phyloP scores from a whole-genome alignment of 1,284 basidiomycete genomes.

The Microbotryum scabiosae region DNA sequence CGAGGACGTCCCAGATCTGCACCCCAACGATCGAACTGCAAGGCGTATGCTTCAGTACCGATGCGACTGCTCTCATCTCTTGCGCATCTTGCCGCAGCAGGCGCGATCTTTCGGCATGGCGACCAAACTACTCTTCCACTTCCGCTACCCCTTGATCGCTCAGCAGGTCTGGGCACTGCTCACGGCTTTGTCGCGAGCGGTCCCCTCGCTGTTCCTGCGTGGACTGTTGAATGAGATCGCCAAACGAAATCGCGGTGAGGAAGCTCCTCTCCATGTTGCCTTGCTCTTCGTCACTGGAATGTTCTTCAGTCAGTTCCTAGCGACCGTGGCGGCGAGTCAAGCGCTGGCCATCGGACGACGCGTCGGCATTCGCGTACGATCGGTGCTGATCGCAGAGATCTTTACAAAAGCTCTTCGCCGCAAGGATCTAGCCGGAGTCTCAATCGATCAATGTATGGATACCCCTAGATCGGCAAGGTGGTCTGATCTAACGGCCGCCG shows the following conservation, averaged over 20 bases:
- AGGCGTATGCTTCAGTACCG: too few species aligned
- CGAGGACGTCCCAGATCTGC: too few species aligned
- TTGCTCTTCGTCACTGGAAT: constrained; percentile 47
- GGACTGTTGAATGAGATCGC: constrained; percentile 45
- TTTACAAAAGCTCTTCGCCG: constrained; percentile 49
- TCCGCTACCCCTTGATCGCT: constrained; percentile 35
- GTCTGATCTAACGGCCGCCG: too few species aligned
- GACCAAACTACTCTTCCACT: constrained; percentile 40
- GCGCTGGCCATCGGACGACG: constrained; percentile 46
- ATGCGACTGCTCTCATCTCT: too few species aligned
- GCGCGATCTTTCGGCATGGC: constrained; percentile 35
- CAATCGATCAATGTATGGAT: neutral
- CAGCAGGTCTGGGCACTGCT: constrained; percentile 43
- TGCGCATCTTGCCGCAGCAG: too few species aligned
- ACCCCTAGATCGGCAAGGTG: too few species aligned
- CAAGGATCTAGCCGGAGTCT: constrained; percentile 42
- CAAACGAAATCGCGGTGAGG: constrained; percentile 35
- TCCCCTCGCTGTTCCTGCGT: constrained; percentile 47
- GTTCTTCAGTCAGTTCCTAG: constrained; percentile 44
- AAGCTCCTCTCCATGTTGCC: constrained; percentile 45
- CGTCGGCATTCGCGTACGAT: constrained; percentile 42
- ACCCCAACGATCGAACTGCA: too few species aligned
- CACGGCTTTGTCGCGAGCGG: constrained; percentile 36
- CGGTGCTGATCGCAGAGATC: constrained; percentile 48
- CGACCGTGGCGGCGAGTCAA: constrained; percentile 42